A percentile compares a stretch with the other conserved stretches of the same genome.
Conservation (phyloP, 2,329 filamentous ascomycete species). For the Aspergillus niger region DNA sequence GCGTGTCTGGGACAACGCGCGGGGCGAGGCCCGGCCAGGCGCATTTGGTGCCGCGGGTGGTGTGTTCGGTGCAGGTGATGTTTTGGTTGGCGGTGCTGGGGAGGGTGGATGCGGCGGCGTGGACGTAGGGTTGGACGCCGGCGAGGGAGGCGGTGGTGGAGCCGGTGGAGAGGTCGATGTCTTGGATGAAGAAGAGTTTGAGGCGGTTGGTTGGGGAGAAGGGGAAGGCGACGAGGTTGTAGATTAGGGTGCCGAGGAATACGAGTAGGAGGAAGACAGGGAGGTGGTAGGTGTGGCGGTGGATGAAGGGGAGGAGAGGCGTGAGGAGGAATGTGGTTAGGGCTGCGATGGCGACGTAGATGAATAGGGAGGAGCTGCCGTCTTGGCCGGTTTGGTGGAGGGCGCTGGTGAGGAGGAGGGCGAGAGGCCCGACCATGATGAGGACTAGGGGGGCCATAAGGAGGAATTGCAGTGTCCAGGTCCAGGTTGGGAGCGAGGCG, state of each 20-base stretch:
- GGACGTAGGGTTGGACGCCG: slow-evolving; percentile 68
- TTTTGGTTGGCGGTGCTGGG: slow-evolving; percentile 69
- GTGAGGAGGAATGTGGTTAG: slow-evolving; percentile 72
- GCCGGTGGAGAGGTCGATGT: slow-evolving; percentile 73
- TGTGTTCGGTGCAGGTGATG: slow-evolving; percentile 54
- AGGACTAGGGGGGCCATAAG: slow-evolving; percentile 76
- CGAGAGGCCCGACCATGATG: slow-evolving; percentile 75
- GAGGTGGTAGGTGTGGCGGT: slow-evolving; percentile 80
- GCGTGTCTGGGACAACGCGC: slow-evolving; percentile 55
- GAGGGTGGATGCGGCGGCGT: slow-evolving; percentile 66
- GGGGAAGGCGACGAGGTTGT: slow-evolving; percentile 84
- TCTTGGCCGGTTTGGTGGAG: slow-evolving; percentile 82
- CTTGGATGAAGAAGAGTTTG: slow-evolving; percentile 86
- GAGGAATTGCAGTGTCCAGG: slow-evolving; percentile 85
- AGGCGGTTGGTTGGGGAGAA: slow-evolving; percentile 78
- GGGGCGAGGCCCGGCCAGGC: slow-evolving; percentile 70
- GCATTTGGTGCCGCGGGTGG: slow-evolving; percentile 58
- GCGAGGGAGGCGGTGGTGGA: slow-evolving; percentile 68
- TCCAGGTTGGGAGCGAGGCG: slow-evolving; percentile 72
- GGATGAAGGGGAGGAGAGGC: slow-evolving; percentile 80
- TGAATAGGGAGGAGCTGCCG: slow-evolving; percentile 69
- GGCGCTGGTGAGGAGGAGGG: slow-evolving; percentile 69
- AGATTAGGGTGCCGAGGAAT: slow-evolving; percentile 74
- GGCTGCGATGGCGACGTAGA: slow-evolving; percentile 69
- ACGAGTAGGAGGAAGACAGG: slow-evolving; percentile 74